A percentile compares a stretch with the other conserved stretches of the same genome.
phyloP scores from a whole-genome alignment of 768 basidiomycete species.

The Lactifluus echinatus region DNA sequence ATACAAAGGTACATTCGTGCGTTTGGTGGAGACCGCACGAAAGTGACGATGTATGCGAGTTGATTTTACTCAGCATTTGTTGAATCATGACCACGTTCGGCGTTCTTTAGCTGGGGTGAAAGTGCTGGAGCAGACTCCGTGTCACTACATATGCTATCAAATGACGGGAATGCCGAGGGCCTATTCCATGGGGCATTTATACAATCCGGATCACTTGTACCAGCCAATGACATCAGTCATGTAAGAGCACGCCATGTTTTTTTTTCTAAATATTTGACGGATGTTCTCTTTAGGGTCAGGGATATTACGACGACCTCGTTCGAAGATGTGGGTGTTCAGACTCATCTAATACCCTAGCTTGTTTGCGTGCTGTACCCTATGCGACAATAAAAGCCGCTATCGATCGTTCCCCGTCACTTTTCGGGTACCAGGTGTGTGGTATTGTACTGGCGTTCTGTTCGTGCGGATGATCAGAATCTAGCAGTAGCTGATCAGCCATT shows the following conservation, averaged over 20 bases:
- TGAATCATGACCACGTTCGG: background rate
- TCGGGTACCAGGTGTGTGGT: slow-evolving; percentile 26
- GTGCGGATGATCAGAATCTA: background rate
- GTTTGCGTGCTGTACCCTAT: too few relatives aligned
- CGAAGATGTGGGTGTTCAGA: slow-evolving; percentile 29
- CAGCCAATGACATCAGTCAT: slow-evolving; percentile 26
- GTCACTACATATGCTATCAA: slow-evolving; percentile 34
- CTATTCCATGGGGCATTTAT: slow-evolving; percentile 26
- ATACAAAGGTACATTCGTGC: slow-evolving; percentile 51
- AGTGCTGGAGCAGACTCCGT: slow-evolving; percentile 45
- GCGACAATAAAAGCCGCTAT: slow-evolving; percentile 26
- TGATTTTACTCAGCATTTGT: background rate
- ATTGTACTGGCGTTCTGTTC: background rate
- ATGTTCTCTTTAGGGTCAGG: slow-evolving; percentile 23
- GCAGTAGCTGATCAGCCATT: background rate
- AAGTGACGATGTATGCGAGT: slow-evolving; percentile 44
- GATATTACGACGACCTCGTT: slow-evolving; percentile 36
- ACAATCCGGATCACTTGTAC: slow-evolving; percentile 31
- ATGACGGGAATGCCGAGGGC: slow-evolving; percentile 29
- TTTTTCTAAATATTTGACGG: background rate
- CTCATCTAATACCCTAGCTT: slow-evolving; percentile 32
- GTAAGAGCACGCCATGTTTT: slow-evolving; percentile 25
- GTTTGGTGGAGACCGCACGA: slow-evolving; percentile 56
- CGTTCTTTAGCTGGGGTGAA: slow-evolving; percentile 35
- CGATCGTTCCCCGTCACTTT: slow-evolving; percentile 25